Base-by-base conservation (phyloP, 192 early-diverging fungal species). In the Coemansia sp. region DNA sequence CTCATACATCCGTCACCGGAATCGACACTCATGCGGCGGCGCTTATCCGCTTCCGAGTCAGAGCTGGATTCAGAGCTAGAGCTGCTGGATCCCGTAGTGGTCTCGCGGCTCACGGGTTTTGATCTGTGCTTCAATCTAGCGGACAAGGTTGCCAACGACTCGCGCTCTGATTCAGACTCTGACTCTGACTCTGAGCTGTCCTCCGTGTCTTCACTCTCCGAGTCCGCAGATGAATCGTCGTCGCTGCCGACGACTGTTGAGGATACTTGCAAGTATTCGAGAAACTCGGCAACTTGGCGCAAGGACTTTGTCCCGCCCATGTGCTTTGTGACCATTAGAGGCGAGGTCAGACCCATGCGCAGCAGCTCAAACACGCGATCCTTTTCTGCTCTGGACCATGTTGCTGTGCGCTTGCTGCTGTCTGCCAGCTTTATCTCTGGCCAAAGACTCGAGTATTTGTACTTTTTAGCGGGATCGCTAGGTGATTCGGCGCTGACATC, bases 271-370 rank as follows among this genome's bases (percentile, higher is more conserved):
- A 68, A 29, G 39, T 66, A 45, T 41, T 83, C 80, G 31, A 83
- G 59, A 40, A 63, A 75, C 37, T 83, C 72, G 19, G 80, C 72
- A 1, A 83, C 75, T 33, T 83, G 80, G 13, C 80, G 37, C 53
- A 83, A 64, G 0, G 80, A 71, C 36, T 77, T 83, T 42, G 68
- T 74, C 13, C 60, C 31, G 40, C 66, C 72, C 34, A 83, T 63
- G n/a, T 64, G 64, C 13, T 29, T 56, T 11, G 66, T 40, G 4
- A 77, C 59, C 14, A 56, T 41, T 29, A 54, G 57, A 14, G 68
- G 27, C 24, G 80, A 68, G 11, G 59, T 62, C 6, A 75, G 51
- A 9, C 80, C 80, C 4, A 36, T n/a, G 5, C 24, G 27, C 34
- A 77, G 69, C 17, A 50, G 63, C 17, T 62, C 48, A 13, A 61